Evolutionary conservation across 2,329 filamentous ascomycete genomes (phyloP), one percentile per base, ranked within the genome.

Genomic region (Calonectria crousiana): DNA sequence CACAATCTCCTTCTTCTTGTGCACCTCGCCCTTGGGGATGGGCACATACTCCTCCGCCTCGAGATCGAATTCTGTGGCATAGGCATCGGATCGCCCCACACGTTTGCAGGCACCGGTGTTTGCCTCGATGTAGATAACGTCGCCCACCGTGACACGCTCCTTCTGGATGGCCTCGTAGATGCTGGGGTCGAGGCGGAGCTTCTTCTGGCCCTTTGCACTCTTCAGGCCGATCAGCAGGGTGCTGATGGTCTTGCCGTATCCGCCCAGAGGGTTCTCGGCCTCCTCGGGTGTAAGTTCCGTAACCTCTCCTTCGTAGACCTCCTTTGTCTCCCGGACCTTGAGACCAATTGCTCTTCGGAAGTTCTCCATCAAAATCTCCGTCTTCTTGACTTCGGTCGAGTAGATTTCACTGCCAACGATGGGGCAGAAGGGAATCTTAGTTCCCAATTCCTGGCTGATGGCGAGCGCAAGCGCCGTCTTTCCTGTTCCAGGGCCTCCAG

Each of bases 1-100:
- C 44, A 99, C 97, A 80, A 99, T 98, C 87, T 99, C 97, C 89
- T 99, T 99, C 92, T 98, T 98, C 92, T 99, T 99, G 89, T 98
- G 97, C 69, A 99, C 97, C 82, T 99, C 97, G 73, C 97, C 97
- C 89, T 99, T 99, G 72, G 97, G 97, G 77, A 99, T 97, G 8
- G 97, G 97, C 78, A 99, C 97, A 85, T 99, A 99, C 87, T 99
- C 97, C 86, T 99, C 97, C 2, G 97, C 97, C 88, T 99, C 97
- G 65, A 99, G 92, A 84, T 99, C 97, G 84, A 99, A 99, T 85
- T 99, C 97, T 67, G 97, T 99, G 34, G 96, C 96, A 85, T 98
- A 98, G 34, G 97, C 97, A 84, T 99, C 97, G 58, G 95, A 98
- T 82, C 97, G 92, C 67, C 97, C 97, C 14, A 99, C 97, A 81